These are phyloP conservation scores for Thuja plicata DNA, from an alignment of 83 land plant species.

Conservation along the genomic window DNA sequence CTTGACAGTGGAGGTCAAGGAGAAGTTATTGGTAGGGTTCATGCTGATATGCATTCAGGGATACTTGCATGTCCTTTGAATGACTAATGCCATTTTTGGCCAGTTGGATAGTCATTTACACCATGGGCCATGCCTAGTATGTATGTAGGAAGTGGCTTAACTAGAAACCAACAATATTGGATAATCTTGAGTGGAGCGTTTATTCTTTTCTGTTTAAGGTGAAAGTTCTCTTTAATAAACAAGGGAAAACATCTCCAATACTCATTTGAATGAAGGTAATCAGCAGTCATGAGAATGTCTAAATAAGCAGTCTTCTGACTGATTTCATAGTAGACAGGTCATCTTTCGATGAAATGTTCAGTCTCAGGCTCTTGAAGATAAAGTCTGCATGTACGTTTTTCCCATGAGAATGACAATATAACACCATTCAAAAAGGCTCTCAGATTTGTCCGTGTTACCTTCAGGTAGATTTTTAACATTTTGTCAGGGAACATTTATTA, in stretches of 20 bases:
- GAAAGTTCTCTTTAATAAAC: too few species aligned
- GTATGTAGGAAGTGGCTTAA: too few species aligned
- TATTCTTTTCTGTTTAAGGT: too few species aligned
- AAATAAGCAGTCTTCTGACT: too few species aligned
- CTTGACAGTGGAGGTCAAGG: not conserved
- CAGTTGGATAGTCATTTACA: not conserved
- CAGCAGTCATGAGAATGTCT: too few species aligned
- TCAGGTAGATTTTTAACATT: not conserved
- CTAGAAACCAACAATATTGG: too few species aligned
- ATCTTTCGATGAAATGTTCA: too few species aligned
- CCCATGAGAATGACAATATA: not conserved
- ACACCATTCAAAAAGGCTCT: constrained; percentile 6
- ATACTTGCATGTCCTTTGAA: not conserved
- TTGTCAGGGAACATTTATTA: not conserved
- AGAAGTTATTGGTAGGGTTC: not conserved
- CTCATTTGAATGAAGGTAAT: too few species aligned
- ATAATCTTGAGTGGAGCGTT: too few species aligned
- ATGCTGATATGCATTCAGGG: not conserved
- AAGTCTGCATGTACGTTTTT: not conserved
- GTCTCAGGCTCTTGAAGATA: not conserved
- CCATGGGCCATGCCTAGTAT: not conserved
- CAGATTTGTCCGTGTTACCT: not conserved
- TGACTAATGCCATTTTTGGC: not conserved
- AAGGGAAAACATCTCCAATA: too few species aligned
- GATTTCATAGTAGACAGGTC: not conserved